These are phyloP conservation scores for Oxyria digyna DNA, from an alignment of 148 eudicot species.

Conservation along the genomic window DNA sequence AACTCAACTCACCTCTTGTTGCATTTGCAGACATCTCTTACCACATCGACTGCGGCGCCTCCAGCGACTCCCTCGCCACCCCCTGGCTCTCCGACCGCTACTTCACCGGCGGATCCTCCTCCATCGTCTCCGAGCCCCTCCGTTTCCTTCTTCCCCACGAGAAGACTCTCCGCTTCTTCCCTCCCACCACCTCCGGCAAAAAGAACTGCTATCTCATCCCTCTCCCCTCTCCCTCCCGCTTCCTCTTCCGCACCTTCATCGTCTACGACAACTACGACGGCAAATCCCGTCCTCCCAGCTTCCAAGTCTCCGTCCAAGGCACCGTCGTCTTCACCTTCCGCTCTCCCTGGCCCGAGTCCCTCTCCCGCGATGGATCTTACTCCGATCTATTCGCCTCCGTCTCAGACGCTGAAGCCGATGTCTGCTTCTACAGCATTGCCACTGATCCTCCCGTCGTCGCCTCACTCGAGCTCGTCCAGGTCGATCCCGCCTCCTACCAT, in stretches of 20 bases:
- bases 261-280: constrained; percentile 86
- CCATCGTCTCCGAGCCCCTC: constrained; percentile 83
- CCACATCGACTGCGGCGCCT: constrained; percentile 75
- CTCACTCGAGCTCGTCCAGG: constrained; percentile 44
- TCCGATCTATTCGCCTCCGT: constrained; percentile 65
- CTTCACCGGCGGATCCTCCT: constrained; percentile 53
- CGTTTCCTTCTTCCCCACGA: constrained; percentile 44
- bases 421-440: constrained; percentile 79
- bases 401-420: constrained; percentile 31
- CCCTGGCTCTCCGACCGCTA: constrained; percentile 77
- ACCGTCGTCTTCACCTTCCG: constrained; percentile 68
- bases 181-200: constrained; percentile 54
- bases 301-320: constrained; percentile 65
- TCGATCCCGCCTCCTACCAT: constrained; percentile 50
- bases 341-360: constrained; percentile 60
- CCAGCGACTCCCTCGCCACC: constrained; percentile 43
- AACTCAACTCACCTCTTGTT: not conserved
- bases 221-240: constrained; percentile 29
- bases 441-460: constrained; percentile 79
- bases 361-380: constrained; percentile 51
- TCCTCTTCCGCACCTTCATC: constrained; percentile 58
- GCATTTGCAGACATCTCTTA: constrained; percentile 37
- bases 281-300: constrained; percentile 50
- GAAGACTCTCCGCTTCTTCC: constrained; percentile 80
- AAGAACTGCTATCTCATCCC: constrained; percentile 75